Evolutionary conservation across 768 basidiomycete species (phyloP).

Genomic region (Panus rudis): DNA sequence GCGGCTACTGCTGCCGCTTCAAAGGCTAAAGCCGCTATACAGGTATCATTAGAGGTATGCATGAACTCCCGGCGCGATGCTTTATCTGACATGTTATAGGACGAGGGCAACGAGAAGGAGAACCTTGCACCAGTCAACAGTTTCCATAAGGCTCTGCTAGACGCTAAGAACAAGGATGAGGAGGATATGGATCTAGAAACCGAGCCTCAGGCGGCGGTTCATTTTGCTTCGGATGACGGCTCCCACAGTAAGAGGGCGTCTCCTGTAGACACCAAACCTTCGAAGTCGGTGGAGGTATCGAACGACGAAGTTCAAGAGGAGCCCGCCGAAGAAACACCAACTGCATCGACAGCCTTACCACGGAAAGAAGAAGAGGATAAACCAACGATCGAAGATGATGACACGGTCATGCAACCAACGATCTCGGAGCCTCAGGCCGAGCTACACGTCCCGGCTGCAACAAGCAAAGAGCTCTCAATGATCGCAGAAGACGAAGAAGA

Average conservation of each 20-base stretch:
- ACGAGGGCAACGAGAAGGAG: slow-evolving; percentile 30
- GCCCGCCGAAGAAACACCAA: background rate
- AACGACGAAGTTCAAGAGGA: background rate
- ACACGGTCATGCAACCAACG: background rate
- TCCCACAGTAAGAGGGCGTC: too few relatives aligned
- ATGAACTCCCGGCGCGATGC: background rate
- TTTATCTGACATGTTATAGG: slow-evolving; percentile 17
- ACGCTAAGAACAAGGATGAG: slow-evolving; percentile 8
- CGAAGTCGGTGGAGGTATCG: background rate
- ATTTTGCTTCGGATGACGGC: too few relatives aligned
- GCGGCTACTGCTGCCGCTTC: slow-evolving; percentile 32
- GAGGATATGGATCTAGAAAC: background rate
- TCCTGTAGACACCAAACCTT: background rate
- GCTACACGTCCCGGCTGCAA: slow-evolving; percentile 9
- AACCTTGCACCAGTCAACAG: slow-evolving; percentile 35
- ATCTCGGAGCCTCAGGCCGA: background rate
- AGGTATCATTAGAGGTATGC: slow-evolving; percentile 42
- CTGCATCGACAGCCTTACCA: too few relatives aligned
- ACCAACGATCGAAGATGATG: background rate
- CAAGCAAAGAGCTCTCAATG: slow-evolving; percentile 48
- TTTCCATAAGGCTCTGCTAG: slow-evolving; percentile 38
- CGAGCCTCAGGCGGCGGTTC: background rate
- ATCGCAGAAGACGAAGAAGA: slow-evolving; percentile 74
- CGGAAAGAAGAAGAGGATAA: too few relatives aligned
- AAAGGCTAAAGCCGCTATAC: slow-evolving; percentile 36